phyloP scores from a whole-genome alignment of 106 monocot species.

The Dioscorea alata region DNA sequence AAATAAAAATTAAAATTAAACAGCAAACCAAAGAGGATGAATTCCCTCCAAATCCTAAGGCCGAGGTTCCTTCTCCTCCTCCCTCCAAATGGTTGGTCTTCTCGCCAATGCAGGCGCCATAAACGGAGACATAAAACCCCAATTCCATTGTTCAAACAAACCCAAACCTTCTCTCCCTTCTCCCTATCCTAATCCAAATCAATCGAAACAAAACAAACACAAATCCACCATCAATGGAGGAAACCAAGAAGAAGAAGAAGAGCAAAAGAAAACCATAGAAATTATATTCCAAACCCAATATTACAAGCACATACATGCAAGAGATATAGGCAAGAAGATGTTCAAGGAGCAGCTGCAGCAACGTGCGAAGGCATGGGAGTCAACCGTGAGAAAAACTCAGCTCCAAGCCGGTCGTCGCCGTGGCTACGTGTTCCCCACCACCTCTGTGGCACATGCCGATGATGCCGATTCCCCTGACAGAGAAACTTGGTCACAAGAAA shows the following conservation, averaged over 20 bases:
- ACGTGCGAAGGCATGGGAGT: constrained; percentile 22
- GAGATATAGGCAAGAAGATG: not conserved
- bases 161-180: not conserved
- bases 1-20: not conserved
- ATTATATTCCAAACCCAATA: no score
- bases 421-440: constrained; percentile 7
- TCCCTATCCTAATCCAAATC: not conserved
- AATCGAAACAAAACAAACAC: no score
- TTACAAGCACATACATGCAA: not conserved
- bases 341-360: constrained; percentile 4
- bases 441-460: constrained; percentile 9
- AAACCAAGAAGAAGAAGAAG: not conserved
- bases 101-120: not conserved
- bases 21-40: not conserved
- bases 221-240: not conserved
- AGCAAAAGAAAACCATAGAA: no score
- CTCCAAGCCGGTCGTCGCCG: constrained; percentile 4
- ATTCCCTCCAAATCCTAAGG: not conserved
- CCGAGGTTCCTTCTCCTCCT: not conserved
- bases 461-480: constrained; percentile 4
- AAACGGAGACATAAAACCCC: not conserved
- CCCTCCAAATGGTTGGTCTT: not conserved
- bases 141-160: not conserved
- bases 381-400: constrained; percentile 18
- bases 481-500: not conserved